Percentiles rank a stretch among this genome's conserved stretches.
These are phyloP conservation scores for Beauveria varroae DNA, from an alignment of 2,329 filamentous ascomycete species.

Conservation along the genomic window DNA sequence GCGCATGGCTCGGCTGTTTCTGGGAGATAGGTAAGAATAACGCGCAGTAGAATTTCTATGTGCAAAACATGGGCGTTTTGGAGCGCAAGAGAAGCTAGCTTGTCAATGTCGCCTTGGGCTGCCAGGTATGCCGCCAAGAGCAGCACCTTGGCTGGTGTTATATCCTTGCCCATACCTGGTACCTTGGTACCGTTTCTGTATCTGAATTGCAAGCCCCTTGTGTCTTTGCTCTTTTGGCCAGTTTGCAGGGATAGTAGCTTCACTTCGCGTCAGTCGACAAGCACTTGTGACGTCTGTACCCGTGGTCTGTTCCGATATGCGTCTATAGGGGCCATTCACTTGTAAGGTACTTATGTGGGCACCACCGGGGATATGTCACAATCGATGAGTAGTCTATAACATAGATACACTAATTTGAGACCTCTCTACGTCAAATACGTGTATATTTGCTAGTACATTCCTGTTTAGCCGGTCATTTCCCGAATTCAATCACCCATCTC, in stretches of 20 bases:
- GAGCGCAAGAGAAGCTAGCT: constrained; percentile 52
- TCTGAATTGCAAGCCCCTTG: not conserved
- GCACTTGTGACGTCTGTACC: not conserved
- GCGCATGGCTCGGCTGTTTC: constrained; percentile 57
- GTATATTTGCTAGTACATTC: not conserved
- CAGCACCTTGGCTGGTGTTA: constrained; percentile 61
- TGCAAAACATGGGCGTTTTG: constrained; percentile 50
- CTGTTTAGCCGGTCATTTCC: not conserved
- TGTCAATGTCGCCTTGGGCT: constrained; percentile 55
- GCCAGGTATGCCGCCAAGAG: constrained; percentile 67
- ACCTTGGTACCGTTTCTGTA: not conserved
- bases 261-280: not conserved
- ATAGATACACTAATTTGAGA: not conserved
- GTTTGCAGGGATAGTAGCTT: not conserved
- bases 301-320: constrained; percentile 7
- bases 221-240: not conserved
- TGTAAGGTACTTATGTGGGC: not conserved
- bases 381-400: not conserved
- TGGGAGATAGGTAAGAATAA: constrained; percentile 70
- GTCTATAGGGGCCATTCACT: not conserved
- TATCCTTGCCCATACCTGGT: constrained; percentile 18
- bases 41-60: constrained; percentile 59
- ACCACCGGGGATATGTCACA: not conserved
- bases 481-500: not conserved
- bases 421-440: not conserved